Evolutionary conservation across 495 filamentous ascomycete genomes (phyloP), one percentile per base, ranked within the genome.

Genomic region (Talaromyces liani): DNA sequence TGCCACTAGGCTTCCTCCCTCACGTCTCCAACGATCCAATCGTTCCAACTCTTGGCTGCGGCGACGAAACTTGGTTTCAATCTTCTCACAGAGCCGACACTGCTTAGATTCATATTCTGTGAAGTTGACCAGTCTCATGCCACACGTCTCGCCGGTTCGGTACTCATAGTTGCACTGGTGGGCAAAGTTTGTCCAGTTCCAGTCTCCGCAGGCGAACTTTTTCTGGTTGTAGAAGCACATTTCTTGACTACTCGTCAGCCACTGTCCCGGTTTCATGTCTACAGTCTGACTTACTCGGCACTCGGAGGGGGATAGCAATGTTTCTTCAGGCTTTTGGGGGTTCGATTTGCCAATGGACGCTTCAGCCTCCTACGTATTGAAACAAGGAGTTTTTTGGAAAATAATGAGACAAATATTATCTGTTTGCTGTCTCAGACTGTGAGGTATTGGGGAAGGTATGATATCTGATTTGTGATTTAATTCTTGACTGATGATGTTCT

Each of bases 81-180:
- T 89, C 77, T 94, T 92, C 68, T 93, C 89, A 84, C 94, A 98
- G 65, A 91, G 81, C 68, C 87, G 88, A 79, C 93, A 97, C 67
- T 86, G 84, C 58, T 78, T 67, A 65, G 66, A 67, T 69, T 70
- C 83, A 74, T 66, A 83, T 70, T 73, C 90, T 85, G 77, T 87
- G 73, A 79, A 85, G 85, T 79, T 76, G 72, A 97, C 88, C 71
- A 97, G 86, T 80, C 89, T 94, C 82, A 97, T 92, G 69, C 94
- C 94, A 78, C 94, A 98, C 49, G 94, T 98, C 83, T 98, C 94
- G 72, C 94, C 94, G 58, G 89, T 97, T 69, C 95, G 91, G 80
- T 98, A 97, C 71, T 98, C 94, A 77, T 89, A 90, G 73, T 89
- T 87, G 85, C 95, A 98, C 67, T 97, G 94, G 75, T 93, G 85